Evolutionary conservation across 129 eudicot genomes (phyloP).

Genomic region (Tanacetum coccineum): DNA sequence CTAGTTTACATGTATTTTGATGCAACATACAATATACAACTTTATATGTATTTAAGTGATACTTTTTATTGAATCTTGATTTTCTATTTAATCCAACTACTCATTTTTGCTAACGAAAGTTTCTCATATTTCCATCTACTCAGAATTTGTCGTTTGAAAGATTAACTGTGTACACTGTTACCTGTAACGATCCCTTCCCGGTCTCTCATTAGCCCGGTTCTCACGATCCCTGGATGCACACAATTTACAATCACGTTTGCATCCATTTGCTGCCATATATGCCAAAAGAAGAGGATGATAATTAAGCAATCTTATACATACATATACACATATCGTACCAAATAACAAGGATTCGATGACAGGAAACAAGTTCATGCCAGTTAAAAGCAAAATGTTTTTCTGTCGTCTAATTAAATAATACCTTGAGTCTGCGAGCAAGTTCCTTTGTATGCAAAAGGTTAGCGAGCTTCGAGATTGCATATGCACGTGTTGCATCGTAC

Average conservation of each 20-base stretch:
- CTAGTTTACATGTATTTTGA: not conserved
- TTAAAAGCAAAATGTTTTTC: too few relatives aligned
- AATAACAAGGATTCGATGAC: too few relatives aligned
- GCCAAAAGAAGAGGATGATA: not conserved
- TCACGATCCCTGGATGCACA: slow-evolving; percentile 39
- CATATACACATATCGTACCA: too few relatives aligned
- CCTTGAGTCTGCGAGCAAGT: slow-evolving; percentile 64
- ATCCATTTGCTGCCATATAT: slow-evolving; percentile 23
- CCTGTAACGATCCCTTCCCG: slow-evolving; percentile 34
- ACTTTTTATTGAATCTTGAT: too few relatives aligned
- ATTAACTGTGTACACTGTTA: not conserved
- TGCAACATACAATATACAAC: too few relatives aligned
- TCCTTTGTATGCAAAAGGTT: slow-evolving; percentile 95
- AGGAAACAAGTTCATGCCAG: too few relatives aligned
- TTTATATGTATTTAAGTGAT: too few relatives aligned
- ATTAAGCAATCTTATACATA: too few relatives aligned
- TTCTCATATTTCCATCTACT: too few relatives aligned
- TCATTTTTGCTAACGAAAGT: too few relatives aligned
- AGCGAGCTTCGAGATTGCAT: slow-evolving; percentile 94
- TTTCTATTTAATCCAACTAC: too few relatives aligned
- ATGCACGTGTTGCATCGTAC: slow-evolving; percentile 97
- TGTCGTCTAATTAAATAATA: not conserved
- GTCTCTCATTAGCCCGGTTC: slow-evolving; percentile 32
- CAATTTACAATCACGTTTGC: slow-evolving; percentile 33
- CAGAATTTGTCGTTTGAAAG: not conserved